phyloP scores from a whole-genome alignment of 306 rosid genomes.

The Trifolium repens region DNA sequence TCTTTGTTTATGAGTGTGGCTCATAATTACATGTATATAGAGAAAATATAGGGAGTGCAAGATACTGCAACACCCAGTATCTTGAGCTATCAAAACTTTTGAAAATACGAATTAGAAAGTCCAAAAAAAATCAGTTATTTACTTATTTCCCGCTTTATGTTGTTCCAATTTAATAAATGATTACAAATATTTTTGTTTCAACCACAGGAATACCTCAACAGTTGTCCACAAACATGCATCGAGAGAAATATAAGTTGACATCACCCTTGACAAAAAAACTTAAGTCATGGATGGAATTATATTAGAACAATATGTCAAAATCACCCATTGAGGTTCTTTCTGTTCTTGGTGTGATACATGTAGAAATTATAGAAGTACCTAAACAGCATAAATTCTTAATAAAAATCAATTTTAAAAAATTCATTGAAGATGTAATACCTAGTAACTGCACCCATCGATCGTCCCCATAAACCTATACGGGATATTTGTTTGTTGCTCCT shows the following conservation, averaged over 20 bases:
- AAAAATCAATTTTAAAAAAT: constrained; percentile 25
- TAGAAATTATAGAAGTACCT: constrained; percentile 32
- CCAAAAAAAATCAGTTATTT: background rate
- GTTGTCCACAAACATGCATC: background rate
- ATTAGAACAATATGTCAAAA: constrained; percentile 20
- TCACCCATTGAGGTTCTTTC: background rate
- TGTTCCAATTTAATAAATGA: constrained; percentile 6
- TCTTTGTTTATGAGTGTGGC: background rate
- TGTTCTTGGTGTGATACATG: background rate
- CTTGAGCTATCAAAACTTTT: constrained; percentile 21
- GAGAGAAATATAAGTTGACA: constrained; percentile 1
- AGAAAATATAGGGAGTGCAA: constrained; percentile 21
- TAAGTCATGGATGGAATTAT: constrained; percentile 9
- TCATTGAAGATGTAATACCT: constrained; percentile 57
- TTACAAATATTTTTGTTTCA: background rate
- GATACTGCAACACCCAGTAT: constrained; percentile 24
- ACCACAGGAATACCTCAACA: constrained; percentile 19
- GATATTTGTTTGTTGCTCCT: constrained; percentile 90
- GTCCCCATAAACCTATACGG: constrained; percentile 95
- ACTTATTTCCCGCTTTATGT: constrained; percentile 19
- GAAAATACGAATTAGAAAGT: background rate
- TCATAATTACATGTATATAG: constrained; percentile 22
- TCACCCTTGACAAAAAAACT: background rate
- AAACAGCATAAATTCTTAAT: constrained; percentile 55
- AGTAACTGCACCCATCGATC: constrained; percentile 99